Conservation (phyloP, 179 eudicot genomes). For the Gypsophila paniculata region DNA sequence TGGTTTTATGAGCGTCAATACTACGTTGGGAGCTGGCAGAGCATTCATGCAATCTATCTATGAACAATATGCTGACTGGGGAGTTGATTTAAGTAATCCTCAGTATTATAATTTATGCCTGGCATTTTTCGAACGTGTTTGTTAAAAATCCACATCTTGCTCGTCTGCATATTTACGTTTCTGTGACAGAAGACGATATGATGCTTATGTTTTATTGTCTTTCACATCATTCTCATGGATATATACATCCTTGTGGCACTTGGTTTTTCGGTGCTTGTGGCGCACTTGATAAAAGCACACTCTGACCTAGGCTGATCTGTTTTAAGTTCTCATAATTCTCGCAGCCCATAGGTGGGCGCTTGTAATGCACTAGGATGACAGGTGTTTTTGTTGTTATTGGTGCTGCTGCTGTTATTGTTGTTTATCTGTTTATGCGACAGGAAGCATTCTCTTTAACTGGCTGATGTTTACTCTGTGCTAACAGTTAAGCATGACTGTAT, state of each 20-base stretch:
- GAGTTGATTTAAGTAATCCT: slow-evolving; percentile 86
- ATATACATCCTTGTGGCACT: no score
- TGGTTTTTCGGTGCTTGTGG: no score
- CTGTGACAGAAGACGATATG: neutral
- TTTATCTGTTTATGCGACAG: neutral
- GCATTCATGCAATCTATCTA: slow-evolving; percentile 80
- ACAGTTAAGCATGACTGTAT: slow-evolving; percentile 92
- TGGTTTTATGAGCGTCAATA: slow-evolving; percentile 87
- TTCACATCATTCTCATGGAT: neutral
- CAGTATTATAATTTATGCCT: no score
- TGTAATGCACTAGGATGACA: no score
- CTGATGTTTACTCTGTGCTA: slow-evolving; percentile 12
- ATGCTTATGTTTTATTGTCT: neutral
- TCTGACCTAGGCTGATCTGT: no score
- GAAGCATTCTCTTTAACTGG: neutral
- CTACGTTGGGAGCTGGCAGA: slow-evolving; percentile 75
- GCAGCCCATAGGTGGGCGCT: neutral
- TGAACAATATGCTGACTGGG: slow-evolving; percentile 87
- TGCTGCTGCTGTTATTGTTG: neutral
- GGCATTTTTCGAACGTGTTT: no score
- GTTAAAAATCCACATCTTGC: neutral
- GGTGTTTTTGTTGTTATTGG: no score
- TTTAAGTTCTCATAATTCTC: no score
- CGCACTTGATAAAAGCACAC: no score
- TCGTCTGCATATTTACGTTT: neutral